phyloP scores from a whole-genome alignment of 2,329 filamentous ascomycete genomes.

The Alternaria sp. region DNA sequence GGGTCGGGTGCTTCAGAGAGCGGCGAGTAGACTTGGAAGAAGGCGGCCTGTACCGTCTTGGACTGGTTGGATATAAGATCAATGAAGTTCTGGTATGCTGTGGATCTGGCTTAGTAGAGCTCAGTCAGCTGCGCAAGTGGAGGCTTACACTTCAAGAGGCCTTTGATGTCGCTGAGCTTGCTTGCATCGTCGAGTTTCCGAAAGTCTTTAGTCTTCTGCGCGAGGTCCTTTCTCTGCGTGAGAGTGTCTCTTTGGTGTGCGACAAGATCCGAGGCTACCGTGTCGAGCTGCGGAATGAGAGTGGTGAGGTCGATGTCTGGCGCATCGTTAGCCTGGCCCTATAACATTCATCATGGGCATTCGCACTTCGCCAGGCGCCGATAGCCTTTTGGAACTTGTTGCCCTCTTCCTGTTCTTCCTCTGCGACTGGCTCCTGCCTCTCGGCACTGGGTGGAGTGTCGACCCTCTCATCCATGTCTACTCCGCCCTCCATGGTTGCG shows the following conservation, averaged over 20 bases:
- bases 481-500: constrained; percentile 44
- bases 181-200: constrained; percentile 87
- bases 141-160: constrained; percentile 76
- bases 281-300: constrained; percentile 84
- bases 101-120: constrained; percentile 27
- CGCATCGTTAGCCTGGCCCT: constrained; percentile 21
- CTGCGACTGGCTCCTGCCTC: constrained; percentile 9
- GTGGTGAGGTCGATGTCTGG: constrained; percentile 85
- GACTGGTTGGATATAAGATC: constrained; percentile 95
- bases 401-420: constrained; percentile 54
- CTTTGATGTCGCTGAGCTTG: constrained; percentile 89
- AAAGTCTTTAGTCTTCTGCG: constrained; percentile 99
- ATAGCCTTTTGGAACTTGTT: constrained; percentile 98
- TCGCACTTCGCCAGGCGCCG: constrained; percentile 89
- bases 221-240: constrained; percentile 92
- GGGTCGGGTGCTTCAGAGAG: constrained; percentile 96
- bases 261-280: constrained; percentile 93
- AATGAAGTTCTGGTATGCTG: constrained; percentile 96
- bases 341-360: not conserved
- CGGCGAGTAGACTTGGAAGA: constrained; percentile 89
- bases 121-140: not conserved
- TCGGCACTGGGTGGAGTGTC: constrained; percentile 1
- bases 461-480: constrained; percentile 36
- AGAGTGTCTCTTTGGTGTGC: constrained; percentile 93
- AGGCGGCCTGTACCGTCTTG: constrained; percentile 90